phyloP scores from a whole-genome alignment of 352 stramenopile species.

The Phytophthora meadii region DNA sequence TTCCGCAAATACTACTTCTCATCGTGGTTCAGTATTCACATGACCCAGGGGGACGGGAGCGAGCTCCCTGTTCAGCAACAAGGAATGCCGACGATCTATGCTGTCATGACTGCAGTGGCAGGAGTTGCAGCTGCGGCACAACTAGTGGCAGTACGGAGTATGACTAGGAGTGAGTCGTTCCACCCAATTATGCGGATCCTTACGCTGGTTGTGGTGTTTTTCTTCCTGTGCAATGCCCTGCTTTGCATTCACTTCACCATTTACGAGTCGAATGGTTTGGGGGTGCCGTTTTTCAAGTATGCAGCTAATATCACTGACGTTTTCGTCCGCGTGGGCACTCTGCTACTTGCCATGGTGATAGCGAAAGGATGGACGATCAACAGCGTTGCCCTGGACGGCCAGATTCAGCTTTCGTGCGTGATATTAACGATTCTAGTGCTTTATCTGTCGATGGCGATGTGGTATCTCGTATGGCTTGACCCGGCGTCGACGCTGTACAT shows the following conservation, averaged over 20 bases:
- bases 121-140: constrained; percentile 44
- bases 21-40: constrained; percentile 81
- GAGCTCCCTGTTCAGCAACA: constrained; percentile 78
- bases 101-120: constrained; percentile 53
- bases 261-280: constrained; percentile 70
- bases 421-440: constrained; percentile 68
- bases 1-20: constrained; percentile 85
- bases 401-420: constrained; percentile 72
- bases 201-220: constrained; percentile 70
- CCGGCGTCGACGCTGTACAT: constrained; percentile 84
- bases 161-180: constrained; percentile 74
- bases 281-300: constrained; percentile 75
- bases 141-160: constrained; percentile 46
- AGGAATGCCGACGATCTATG: constrained; percentile 63
- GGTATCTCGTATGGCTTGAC: constrained; percentile 82
- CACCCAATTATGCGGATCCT: constrained; percentile 81
- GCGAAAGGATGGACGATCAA: constrained; percentile 88
- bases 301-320: constrained; percentile 73
- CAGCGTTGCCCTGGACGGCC: constrained; percentile 60
- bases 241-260: constrained; percentile 68
- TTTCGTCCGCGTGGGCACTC: constrained; percentile 73
- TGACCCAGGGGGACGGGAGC: constrained; percentile 67
- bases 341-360: constrained; percentile 77
- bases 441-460: constrained; percentile 83
- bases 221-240: constrained; percentile 64